phyloP scores from a whole-genome alignment of 257 asterid species.

The Rubia yunnanensis region DNA sequence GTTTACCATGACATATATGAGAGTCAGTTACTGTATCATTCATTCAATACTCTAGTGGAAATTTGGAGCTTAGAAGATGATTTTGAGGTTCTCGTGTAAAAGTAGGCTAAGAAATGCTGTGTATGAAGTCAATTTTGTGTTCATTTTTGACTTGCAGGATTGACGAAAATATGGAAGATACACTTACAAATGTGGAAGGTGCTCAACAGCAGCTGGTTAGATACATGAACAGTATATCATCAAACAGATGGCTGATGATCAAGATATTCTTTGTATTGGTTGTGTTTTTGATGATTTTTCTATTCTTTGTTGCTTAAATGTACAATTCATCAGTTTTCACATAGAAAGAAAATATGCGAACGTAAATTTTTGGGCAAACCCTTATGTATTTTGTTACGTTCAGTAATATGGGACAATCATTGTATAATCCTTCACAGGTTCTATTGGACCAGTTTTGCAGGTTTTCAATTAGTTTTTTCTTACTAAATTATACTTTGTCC shows the following conservation, averaged over 20 bases:
- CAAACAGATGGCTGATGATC: conserved; percentile 96
- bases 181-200: conserved; percentile 77
- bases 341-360: conserved; percentile 21
- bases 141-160: conserved; percentile 44
- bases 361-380: not conserved
- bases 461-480: not conserved
- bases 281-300: conserved; percentile 86
- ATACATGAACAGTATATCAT: conserved; percentile 93
- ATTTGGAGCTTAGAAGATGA: not conserved
- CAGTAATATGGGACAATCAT: not conserved
- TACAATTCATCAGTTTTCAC: conserved; percentile 38
- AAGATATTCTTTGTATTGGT: conserved; percentile 84
- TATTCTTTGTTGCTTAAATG: conserved; percentile 71
- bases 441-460: not conserved
- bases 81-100: not conserved
- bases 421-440: not conserved
- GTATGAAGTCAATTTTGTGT: not conserved
- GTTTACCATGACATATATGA: not conserved
- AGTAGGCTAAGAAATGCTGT: not conserved
- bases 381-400: not conserved
- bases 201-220: conserved; percentile 85
- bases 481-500: not conserved
- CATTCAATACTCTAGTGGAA: not conserved
- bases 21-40: not conserved
- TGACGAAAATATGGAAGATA: conserved; percentile 88